Base-by-base conservation (phyloP, 2,329 filamentous ascomycete genomes). In the Sporothrix curviconia region DNA sequence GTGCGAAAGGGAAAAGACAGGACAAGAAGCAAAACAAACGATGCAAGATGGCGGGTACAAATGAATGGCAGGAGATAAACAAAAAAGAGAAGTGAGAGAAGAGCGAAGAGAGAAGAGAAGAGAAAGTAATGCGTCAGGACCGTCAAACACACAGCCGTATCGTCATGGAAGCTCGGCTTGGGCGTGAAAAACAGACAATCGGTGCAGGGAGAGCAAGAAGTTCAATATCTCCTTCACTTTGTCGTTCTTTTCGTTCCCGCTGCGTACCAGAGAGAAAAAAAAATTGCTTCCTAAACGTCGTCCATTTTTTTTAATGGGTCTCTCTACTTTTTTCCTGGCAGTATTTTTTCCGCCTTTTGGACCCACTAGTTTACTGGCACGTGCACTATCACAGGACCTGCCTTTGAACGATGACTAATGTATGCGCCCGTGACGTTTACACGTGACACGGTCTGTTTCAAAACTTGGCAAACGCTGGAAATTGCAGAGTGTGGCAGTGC, bases 291-390 rank as follows among this genome's bases (percentile, higher is more conserved):
- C 37, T 28, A 24, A 22, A 44, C 4, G 14, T 34, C 24, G 39
- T 53, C 28, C 19, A 22, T 34, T 30, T 53, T 58, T 55, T 52
- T 53, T 51, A 15, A 39, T 25, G 44, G 37, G 32, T 40, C 37
- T 19, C 19, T 39, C 22, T 19, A 40, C 50, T 61, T 59, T 59
- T 56, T 56, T 55, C 28, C 57, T 61, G 59, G 59, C 57, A 55
- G 44, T 47, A 59, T 59, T 30, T 30, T 30, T 49, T 40, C 57
- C 59, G 58, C 58, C 58, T 60, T 60, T 59, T 52, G 22, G 30
- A 30, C 28, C 19, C 14, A 22, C 4, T 19, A 11, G 6, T 4
- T 1, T 4, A 22, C 7, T 3, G 9, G 50, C 55, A 57, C 46
- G 55, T 57, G 47, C 39, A n/a, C 1, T 4, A 7, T 56, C 44